Base-by-base conservation (phyloP, 805 yeast species). In the Geotrichum ghanense region DNA sequence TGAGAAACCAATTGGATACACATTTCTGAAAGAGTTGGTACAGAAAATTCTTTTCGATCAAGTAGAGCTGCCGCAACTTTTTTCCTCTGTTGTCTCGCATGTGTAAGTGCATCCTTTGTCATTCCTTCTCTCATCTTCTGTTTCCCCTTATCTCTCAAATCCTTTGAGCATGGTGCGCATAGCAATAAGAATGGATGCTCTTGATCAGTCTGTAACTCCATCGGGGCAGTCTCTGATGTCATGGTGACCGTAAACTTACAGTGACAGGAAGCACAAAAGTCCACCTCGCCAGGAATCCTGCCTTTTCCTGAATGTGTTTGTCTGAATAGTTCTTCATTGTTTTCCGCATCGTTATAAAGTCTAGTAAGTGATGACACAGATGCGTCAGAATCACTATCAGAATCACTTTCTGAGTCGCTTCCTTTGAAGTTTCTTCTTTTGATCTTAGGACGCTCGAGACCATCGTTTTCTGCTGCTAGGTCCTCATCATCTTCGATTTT, bases 31-130 rank as follows among this genome's bases (percentile, higher is more conserved):
- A 92, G 68, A 12, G 56, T 53, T 7, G 83, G 72, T 1, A 94
- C 83, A 3, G 84, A 61, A 27, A 74, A 77, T 20, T 76, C 78
- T 48, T 77, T 74, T 56, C 79, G 74, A 56, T 92, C 89, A 44
- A 92, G 68, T 41, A 92, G 70, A 2, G 95, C 94, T 47, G 81
- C 83, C 0, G 97, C 96, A 42, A 82, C 68, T 65, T 78, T 79
- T 67, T 83, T 84, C 49, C 95, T 74, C 54, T 76, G 75, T 59
- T 83, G 83, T 45, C 92, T 70, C 16, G 84, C 85, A 45, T 74
- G 73, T 20, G 79, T 79, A 81, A 54, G 73, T 76, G 51, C 69
- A 68, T 52, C 70, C 70, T 45, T 71, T 67, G 48, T 66, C 62
- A 52, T 59, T 69, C 62, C 72, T 77, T 55, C 68, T 63, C 55